phyloP scores from a whole-genome alignment of 1,284 basidiomycete species.

The Fomitopsis pinicola region DNA sequence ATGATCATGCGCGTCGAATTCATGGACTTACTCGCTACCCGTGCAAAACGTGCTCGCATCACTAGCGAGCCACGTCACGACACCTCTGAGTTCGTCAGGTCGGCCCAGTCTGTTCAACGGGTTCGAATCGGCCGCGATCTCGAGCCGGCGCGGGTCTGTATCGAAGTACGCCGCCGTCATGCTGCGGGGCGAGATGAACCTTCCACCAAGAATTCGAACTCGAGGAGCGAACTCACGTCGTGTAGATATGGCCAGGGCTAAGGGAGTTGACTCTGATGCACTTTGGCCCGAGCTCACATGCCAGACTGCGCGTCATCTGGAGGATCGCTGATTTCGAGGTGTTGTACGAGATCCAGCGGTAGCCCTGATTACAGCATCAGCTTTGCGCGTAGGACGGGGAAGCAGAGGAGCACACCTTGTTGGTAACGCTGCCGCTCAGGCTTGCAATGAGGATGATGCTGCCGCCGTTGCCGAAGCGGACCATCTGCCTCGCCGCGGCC shows the following conservation, averaged over 20 bases:
- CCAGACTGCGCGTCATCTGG: conserved; percentile 82
- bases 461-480: conserved; percentile 61
- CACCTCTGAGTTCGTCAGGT: conserved; percentile 76
- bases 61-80: conserved; percentile 74
- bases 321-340: conserved; percentile 78
- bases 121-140: conserved; percentile 73
- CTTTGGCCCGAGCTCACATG: conserved; percentile 72
- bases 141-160: conserved; percentile 59
- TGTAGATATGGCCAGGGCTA: conserved; percentile 75
- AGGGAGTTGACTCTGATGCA: conserved; percentile 75
- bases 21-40: conserved; percentile 61
- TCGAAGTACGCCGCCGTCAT: conserved; percentile 81
- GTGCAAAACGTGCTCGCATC: conserved; percentile 76
- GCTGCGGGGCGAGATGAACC: conserved; percentile 27
- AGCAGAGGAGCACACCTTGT: conserved; percentile 45
- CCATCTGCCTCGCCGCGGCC: conserved; percentile 76
- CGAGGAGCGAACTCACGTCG: conserved; percentile 42
- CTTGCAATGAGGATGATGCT: conserved; percentile 83
- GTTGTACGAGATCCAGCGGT: conserved; percentile 80
- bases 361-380: conserved; percentile 38
- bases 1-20: not conserved
- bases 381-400: no score
- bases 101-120: conserved; percentile 74
- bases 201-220: not conserved
- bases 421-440: conserved; percentile 86